Evolutionary conservation across 2,329 filamentous ascomycete species (phyloP).

Genomic region (Colletotrichum chlorophyti): DNA sequence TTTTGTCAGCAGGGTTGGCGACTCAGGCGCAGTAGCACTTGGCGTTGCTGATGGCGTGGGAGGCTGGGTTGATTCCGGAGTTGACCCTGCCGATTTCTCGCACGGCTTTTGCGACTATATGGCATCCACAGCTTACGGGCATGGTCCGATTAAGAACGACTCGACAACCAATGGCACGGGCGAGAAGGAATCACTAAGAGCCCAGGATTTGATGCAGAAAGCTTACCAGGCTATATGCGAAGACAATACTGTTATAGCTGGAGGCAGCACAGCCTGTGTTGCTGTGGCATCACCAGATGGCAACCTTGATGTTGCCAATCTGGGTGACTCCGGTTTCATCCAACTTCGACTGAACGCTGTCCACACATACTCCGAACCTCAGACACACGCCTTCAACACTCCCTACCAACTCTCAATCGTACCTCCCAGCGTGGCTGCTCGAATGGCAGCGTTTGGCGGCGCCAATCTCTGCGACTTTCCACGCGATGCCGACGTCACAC

Average conservation of each 20-base stretch:
- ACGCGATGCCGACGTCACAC: conserved; percentile 80
- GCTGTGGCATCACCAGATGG: conserved; percentile 78
- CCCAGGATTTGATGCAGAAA: conserved; percentile 69
- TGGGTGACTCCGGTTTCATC: conserved; percentile 94
- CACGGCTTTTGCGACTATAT: conserved; percentile 94
- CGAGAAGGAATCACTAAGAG: conserved; percentile 29
- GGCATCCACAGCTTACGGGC: conserved; percentile 74
- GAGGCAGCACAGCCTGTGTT: conserved; percentile 93
- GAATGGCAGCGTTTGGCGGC: conserved; percentile 85
- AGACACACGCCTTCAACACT: conserved; percentile 98
- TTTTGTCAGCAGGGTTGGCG: conserved; percentile 84
- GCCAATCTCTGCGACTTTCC: conserved; percentile 83
- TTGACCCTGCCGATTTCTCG: conserved; percentile 95
- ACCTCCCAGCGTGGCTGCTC: conserved; percentile 78
- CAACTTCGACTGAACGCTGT: conserved; percentile 87
- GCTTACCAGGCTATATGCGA: conserved; percentile 84
- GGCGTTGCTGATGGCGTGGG: conserved; percentile 95
- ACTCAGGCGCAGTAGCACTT: conserved; percentile 76
- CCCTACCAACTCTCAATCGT: conserved; percentile 93
- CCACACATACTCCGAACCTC: conserved; percentile 80
- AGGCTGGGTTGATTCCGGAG: conserved; percentile 90
- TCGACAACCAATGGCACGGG: conserved; percentile 7
- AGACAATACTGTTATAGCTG: conserved; percentile 77
- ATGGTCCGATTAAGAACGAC: conserved; percentile 45
- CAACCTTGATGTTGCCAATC: conserved; percentile 84